Evolutionary conservation across 2,329 filamentous ascomycete genomes (phyloP).

Genomic region (Fusarium setosum): DNA sequence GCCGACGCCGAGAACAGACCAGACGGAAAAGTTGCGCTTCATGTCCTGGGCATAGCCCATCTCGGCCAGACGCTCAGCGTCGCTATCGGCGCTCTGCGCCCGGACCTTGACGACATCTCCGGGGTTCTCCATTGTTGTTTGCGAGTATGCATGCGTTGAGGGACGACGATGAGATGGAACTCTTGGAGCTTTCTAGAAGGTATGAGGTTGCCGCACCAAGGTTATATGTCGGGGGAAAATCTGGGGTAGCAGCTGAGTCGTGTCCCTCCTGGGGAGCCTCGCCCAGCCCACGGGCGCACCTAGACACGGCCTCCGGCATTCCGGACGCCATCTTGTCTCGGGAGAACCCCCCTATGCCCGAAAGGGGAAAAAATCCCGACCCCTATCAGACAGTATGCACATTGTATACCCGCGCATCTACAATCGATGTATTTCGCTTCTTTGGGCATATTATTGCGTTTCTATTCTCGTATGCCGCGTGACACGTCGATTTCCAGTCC

Average conservation of each 20-base stretch:
- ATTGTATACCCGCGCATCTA: too few relatives aligned
- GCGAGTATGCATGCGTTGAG: background rate
- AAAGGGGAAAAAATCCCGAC: background rate
- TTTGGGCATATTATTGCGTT: background rate
- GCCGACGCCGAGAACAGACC: slow-evolving; percentile 56
- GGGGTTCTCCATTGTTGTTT: background rate
- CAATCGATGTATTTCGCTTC: background rate
- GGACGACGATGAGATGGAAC: too few relatives aligned
- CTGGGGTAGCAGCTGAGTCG: background rate
- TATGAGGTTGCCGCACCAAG: too few relatives aligned
- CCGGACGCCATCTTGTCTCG: too few relatives aligned
- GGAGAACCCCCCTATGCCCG: too few relatives aligned
- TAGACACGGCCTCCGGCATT: too few relatives aligned
- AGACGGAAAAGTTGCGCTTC: slow-evolving; percentile 51
- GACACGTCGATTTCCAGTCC: too few relatives aligned
- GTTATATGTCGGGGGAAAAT: background rate
- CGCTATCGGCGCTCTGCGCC: background rate
- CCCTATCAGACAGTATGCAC: background rate
- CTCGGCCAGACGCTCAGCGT: slow-evolving; percentile 9
- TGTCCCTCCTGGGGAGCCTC: background rate
- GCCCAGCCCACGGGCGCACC: background rate
- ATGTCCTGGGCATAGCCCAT: slow-evolving; percentile 13
- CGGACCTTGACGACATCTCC: background rate
- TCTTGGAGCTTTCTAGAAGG: too few relatives aligned
- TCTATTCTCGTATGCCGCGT: too few relatives aligned